Percentiles rank a stretch among this genome's conserved stretches.
Evolutionary conservation across 2,329 filamentous ascomycete species (phyloP).

Genomic region (Fusarium musae): DNA sequence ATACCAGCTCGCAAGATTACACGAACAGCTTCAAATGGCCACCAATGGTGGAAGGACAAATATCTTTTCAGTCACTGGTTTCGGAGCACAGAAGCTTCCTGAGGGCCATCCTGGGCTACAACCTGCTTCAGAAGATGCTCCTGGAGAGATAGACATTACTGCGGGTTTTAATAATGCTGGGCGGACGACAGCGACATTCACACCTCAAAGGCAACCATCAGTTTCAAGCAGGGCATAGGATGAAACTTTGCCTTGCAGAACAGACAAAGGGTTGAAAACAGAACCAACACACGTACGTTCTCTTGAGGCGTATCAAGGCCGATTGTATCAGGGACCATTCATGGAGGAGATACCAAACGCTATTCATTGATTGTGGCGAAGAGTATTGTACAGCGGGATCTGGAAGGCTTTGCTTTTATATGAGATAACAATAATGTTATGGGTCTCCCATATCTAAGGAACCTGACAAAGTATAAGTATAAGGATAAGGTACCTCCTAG

Average conservation of each 20-base stretch:
- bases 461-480: background rate
- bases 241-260: background rate
- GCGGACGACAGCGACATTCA: constrained; percentile 58
- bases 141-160: constrained; percentile 65
- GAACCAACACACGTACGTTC: background rate
- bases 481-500: background rate
- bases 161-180: constrained; percentile 52
- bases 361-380: background rate
- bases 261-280: background rate
- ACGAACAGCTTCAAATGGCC: constrained; percentile 73
- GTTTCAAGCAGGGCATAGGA: constrained; percentile 59
- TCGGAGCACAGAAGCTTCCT: constrained; percentile 64
- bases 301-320: background rate
- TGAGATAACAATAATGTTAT: background rate
- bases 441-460: background rate
- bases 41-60: constrained; percentile 74
- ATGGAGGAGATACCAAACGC: background rate
- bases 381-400: background rate
- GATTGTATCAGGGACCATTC: background rate
- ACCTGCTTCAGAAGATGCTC: constrained; percentile 64
- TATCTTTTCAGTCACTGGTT: constrained; percentile 70
- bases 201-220: constrained; percentile 58
- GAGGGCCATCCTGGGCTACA: constrained; percentile 59
- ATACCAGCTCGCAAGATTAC: constrained; percentile 71
- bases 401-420: background rate